These are phyloP conservation scores for Chlorella ohadii DNA, from an alignment of 139 green algal species.

Conservation along the genomic window DNA sequence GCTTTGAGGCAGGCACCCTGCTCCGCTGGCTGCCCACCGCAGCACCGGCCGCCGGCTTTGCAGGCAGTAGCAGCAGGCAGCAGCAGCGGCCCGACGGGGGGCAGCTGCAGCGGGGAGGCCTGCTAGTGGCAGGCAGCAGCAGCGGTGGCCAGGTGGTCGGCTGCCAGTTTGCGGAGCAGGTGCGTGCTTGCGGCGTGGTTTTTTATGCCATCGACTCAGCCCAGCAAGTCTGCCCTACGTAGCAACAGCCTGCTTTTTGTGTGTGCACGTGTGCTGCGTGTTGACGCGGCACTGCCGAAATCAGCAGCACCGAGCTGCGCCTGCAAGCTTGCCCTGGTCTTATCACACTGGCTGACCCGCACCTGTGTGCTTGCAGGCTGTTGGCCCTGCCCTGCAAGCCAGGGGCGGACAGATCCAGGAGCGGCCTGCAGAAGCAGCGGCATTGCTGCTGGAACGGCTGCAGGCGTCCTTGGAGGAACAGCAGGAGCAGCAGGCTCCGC, in stretches of 20 bases:
- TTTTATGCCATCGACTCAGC: too few species aligned
- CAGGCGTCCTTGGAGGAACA: slow-evolving; percentile 13
- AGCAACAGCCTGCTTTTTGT: too few species aligned
- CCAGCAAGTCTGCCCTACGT: too few species aligned
- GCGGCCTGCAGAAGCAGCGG: neutral
- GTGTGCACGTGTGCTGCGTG: too few species aligned
- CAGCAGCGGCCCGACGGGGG: neutral
- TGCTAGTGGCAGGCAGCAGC: neutral
- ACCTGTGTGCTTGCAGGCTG: neutral
- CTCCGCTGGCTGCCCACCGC: slow-evolving; percentile 13
- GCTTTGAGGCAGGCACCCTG: neutral
- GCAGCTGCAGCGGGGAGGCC: neutral
- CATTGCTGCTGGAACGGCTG: neutral
- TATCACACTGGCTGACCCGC: neutral
- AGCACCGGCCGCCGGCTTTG: neutral
- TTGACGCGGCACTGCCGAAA: too few species aligned
- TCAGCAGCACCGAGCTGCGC: too few species aligned
- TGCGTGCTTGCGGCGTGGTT: neutral
- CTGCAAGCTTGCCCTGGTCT: too few species aligned
- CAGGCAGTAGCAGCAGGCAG: neutral
- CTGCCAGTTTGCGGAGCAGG: slow-evolving; percentile 1
- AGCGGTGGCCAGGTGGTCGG: neutral
- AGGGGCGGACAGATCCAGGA: neutral
- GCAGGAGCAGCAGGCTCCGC: neutral
- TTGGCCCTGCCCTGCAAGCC: neutral